Conservation (phyloP, 2,329 filamentous ascomycete species). For the Elsinoe fawcettii region DNA sequence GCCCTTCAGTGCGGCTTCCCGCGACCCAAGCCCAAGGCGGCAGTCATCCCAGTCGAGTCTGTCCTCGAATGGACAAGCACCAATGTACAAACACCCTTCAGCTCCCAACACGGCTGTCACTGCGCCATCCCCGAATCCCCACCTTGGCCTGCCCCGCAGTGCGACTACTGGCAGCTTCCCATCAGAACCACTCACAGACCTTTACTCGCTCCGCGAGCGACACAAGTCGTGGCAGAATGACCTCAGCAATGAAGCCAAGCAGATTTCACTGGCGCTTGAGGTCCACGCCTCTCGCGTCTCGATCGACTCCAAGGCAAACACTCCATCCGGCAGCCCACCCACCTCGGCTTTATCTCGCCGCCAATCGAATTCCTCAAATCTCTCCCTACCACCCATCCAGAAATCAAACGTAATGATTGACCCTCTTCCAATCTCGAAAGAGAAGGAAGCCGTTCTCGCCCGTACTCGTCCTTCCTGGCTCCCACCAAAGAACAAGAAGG, state of each 20-base stretch:
- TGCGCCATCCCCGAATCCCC: conserved; percentile 1
- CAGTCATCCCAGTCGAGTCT: conserved; percentile 25
- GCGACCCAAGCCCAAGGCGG: conserved; percentile 28
- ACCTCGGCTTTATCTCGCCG: conserved; percentile 22
- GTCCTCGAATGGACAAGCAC: conserved; percentile 16
- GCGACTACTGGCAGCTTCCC: conserved; percentile 25
- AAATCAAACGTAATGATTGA: conserved; percentile 77
- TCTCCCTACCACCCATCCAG: conserved; percentile 57
- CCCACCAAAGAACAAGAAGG: conserved; percentile 77
- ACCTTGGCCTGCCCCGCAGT: conserved; percentile 23
- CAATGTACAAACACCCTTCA: conserved; percentile 16
- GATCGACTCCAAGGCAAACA: conserved; percentile 38
- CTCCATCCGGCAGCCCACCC: conserved; percentile 24
- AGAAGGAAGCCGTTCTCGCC: conserved; percentile 76
- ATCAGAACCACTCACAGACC: conserved; percentile 18
- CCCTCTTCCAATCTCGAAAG: conserved; percentile 72
- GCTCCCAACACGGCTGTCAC: conserved; percentile 12
- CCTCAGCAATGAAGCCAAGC: conserved; percentile 64
- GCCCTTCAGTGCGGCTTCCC: conserved; percentile 20
- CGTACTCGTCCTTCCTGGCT: conserved; percentile 74
- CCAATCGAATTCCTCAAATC: conserved; percentile 25
- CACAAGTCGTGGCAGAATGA: conserved; percentile 69
- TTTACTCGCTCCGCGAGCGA: conserved; percentile 24
- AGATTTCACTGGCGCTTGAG: conserved; percentile 71
- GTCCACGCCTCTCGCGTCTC: conserved; percentile 53